A percentile compares a stretch with the other conserved stretches of the same genome.
Conservation (phyloP, 495 filamentous ascomycete species). For the Aspergillus indologenus region DNA sequence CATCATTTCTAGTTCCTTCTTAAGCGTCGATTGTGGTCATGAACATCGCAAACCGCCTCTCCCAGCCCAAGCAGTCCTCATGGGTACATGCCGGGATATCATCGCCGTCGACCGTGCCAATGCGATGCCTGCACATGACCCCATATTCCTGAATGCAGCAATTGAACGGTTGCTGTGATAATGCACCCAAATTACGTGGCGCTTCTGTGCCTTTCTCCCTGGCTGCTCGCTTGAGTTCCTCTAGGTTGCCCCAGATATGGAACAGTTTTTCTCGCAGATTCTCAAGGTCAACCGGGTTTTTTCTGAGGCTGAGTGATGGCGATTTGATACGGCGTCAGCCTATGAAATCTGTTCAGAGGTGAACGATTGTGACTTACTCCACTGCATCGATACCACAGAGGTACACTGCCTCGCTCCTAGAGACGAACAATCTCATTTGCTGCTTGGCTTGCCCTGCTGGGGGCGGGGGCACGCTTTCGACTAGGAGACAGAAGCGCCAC, state of each 20-base stretch:
- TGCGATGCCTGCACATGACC: slow-evolving; percentile 34
- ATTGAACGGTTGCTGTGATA: slow-evolving; percentile 31
- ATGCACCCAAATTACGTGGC: slow-evolving; percentile 10
- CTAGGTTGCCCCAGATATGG: slow-evolving; percentile 81
- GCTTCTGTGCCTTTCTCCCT: slow-evolving; percentile 10
- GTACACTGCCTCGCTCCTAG: slow-evolving; percentile 59
- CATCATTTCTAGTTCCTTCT: neutral
- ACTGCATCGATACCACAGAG: slow-evolving; percentile 63
- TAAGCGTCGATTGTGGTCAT: slow-evolving; percentile 41
- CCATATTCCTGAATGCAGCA: slow-evolving; percentile 56
- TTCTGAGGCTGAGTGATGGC: slow-evolving; percentile 49
- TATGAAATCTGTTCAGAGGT: neutral
- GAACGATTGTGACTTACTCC: slow-evolving; percentile 51
- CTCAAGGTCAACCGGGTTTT: slow-evolving; percentile 40
- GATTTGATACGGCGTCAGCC: slow-evolving; percentile 1
- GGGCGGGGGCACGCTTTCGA: slow-evolving; percentile 56
- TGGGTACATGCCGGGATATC: slow-evolving; percentile 26
- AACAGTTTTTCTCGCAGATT: slow-evolving; percentile 68
- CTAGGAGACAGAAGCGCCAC: slow-evolving; percentile 73
- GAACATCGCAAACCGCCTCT: slow-evolving; percentile 50
- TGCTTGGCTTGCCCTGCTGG: slow-evolving; percentile 32
- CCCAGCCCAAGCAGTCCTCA: slow-evolving; percentile 44
- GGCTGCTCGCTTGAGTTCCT: slow-evolving; percentile 55
- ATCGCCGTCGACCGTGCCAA: slow-evolving; percentile 17
- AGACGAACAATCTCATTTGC: slow-evolving; percentile 62